Evolutionary conservation across 371 early-diverging fungal species (phyloP), one percentile per base, ranked within the genome.

Genomic region (Dinochytrium kinnereticum): DNA sequence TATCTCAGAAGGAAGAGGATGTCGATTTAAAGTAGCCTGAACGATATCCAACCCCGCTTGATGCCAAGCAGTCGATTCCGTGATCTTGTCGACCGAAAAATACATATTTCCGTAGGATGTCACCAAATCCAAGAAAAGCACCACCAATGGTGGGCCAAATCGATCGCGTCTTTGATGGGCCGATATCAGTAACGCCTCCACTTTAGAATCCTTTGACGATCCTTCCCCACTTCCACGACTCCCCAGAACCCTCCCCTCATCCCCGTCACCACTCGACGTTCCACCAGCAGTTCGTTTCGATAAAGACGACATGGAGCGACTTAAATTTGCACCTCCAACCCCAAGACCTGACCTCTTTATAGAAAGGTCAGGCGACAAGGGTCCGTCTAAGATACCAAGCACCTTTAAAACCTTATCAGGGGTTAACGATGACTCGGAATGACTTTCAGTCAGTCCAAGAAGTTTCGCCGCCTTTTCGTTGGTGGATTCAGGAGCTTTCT

Each of bases 71-170:
- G 19, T 33, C 2, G 64, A 61, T 3, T 7, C 2, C 17, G 33
- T 10, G 17, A 38, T 15, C 64, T 38, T 31, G 24, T 28, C 64
- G 28, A 5, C 3, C 10, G 64, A 7, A 24, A 30, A 61, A 36
- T 61, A 38, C 2, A 38, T 3, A 36, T 61, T 57, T 21, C 31
- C 64, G 24, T 19, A 61, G 19, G 64, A 13, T 24, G 64, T 61
- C 34, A 34, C 24, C 7, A 61, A 10, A 38, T 61, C 64, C 64
- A 61, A 10, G 34, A 61, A 34, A 61, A 61, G 64, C 13, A 61
- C 64, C 15, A 61, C 10, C 5, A 61, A 7, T 3, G 64, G 64
- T 13, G 64, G 64, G 34, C 64, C 64, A 24, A 61, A 61, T 17
- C 26, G 34, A 38, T 17, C 13, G 17, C 33, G 64, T 13, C 24